Evolutionary conservation across 768 basidiomycete species (phyloP).

Genomic region (Amanita pallidorosea): DNA sequence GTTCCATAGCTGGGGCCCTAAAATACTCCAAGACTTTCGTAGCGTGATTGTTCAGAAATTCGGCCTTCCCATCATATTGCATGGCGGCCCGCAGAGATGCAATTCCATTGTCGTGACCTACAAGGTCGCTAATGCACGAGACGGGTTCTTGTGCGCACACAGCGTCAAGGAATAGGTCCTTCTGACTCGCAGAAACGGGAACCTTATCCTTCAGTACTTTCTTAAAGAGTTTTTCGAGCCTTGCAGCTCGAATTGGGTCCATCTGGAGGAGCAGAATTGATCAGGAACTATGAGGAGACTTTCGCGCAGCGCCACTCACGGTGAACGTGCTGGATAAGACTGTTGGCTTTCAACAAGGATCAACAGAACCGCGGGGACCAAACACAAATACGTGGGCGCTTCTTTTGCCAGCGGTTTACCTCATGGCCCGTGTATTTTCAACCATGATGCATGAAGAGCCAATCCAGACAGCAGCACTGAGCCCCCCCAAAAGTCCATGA

Average conservation of each 20-base stretch:
- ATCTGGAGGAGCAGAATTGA: neutral
- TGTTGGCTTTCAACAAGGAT: neutral
- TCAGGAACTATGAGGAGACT: neutral
- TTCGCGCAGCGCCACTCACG: neutral
- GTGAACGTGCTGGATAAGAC: neutral
- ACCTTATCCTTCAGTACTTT: neutral
- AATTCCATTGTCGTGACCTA: slow-evolving; percentile 22
- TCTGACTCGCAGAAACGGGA: neutral
- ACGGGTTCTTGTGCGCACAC: slow-evolving; percentile 27
- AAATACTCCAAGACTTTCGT: slow-evolving; percentile 24
- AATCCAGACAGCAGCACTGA: neutral
- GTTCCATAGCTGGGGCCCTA: slow-evolving; percentile 9
- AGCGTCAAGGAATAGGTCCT: slow-evolving; percentile 27
- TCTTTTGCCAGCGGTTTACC: neutral
- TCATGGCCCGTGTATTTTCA: neutral
- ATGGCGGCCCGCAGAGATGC: slow-evolving; percentile 24
- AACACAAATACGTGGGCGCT: neutral
- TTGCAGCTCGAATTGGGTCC: neutral
- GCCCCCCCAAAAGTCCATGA: no score
- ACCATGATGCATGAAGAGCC: neutral
- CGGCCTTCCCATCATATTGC: slow-evolving; percentile 19
- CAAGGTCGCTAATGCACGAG: slow-evolving; percentile 22
- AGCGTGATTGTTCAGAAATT: slow-evolving; percentile 28
- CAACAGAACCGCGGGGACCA: neutral
- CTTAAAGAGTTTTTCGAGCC: neutral